Conservation (phyloP, 2,329 filamentous ascomycete species). For the Scleromitrula shiraiana region DNA sequence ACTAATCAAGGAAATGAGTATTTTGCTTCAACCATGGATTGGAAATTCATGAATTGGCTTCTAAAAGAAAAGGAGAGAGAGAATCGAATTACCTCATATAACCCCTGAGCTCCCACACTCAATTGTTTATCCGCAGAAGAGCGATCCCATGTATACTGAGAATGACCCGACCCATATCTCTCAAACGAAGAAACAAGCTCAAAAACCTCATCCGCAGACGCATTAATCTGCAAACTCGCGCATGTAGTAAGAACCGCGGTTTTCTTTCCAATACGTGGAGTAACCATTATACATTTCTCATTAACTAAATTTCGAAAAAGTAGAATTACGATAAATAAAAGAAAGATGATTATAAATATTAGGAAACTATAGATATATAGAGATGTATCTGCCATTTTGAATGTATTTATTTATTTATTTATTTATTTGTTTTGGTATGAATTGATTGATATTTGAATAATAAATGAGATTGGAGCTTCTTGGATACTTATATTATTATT, state of each 20-base stretch:
- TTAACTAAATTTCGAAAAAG: constrained; percentile 10
- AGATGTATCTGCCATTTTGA: neutral
- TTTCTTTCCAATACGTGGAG: constrained; percentile 11
- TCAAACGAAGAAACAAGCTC: constrained; percentile 13
- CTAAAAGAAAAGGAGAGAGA: neutral
- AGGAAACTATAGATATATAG: constrained; percentile 1
- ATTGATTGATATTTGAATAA: too few relatives aligned
- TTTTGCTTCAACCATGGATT: neutral
- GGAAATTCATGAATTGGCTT: neutral
- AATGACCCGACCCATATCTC: constrained; percentile 11
- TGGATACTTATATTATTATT: too few relatives aligned
- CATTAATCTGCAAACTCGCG: constrained; percentile 16
- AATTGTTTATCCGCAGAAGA: constrained; percentile 12
- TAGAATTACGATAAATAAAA: constrained; percentile 12
- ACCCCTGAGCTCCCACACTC: constrained; percentile 14
- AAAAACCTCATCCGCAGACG: constrained; percentile 18
- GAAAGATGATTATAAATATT: neutral
- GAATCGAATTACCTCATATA: constrained; percentile 11
- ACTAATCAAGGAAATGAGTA: neutral
- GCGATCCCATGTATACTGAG: constrained; percentile 17
- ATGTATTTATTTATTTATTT: too few relatives aligned
- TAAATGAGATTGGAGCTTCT: too few relatives aligned
- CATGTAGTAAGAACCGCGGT: constrained; percentile 14
- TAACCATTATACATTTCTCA: constrained; percentile 9
- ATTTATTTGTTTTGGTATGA: too few relatives aligned